Conservation (phyloP, 305 asterid species). For the Rubia tinctorum region DNA sequence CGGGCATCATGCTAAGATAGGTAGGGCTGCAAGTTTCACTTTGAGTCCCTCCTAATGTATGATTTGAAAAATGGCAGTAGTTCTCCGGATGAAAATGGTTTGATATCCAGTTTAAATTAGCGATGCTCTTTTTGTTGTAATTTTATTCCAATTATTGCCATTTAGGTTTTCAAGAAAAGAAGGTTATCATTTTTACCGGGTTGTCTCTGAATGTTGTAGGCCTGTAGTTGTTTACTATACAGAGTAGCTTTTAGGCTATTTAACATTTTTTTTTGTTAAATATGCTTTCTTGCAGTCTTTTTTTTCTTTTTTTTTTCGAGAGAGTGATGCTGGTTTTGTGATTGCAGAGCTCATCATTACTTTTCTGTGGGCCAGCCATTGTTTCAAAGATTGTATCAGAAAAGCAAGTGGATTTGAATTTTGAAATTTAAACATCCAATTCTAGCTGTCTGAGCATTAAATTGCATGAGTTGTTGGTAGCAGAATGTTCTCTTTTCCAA, state of each 20-base stretch:
- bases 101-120: too few species aligned
- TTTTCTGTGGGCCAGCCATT: background rate
- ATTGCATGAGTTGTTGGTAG: background rate
- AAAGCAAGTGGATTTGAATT: background rate
- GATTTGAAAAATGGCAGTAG: too few species aligned
- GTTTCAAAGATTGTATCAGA: background rate
- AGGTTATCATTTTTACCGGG: background rate
- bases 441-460: background rate
- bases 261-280: background rate
- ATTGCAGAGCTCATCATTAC: background rate
- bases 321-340: too few species aligned
- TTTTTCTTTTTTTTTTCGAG: background rate
- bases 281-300: background rate
- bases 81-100: background rate
- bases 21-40: constrained; percentile 34
- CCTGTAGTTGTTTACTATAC: background rate
- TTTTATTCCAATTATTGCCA: too few species aligned
- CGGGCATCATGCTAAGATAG: constrained; percentile 94
- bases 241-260: background rate
- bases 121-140: too few species aligned
- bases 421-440: background rate
- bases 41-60: background rate
- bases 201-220: background rate
- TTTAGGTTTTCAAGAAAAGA: too few species aligned
- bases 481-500: background rate